Conservation (phyloP, 148 eudicot genomes). For the Rhododendron henanense region DNA sequence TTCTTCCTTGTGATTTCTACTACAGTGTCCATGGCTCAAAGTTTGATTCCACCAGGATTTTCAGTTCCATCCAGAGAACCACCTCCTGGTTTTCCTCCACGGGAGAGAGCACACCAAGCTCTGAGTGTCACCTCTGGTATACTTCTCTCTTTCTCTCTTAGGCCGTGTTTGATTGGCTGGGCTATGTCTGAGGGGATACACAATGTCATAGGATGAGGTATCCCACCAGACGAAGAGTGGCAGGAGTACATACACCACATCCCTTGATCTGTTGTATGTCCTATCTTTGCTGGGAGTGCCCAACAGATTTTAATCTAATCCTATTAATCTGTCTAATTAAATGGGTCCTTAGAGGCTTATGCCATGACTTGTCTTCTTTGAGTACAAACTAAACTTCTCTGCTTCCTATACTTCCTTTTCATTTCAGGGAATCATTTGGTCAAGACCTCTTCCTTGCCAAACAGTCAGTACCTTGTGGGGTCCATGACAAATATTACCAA, state of each 20-base stretch:
- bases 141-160: slow-evolving; percentile 9
- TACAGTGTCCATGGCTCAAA: slow-evolving; percentile 35
- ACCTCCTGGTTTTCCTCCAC: slow-evolving; percentile 46
- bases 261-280: background rate
- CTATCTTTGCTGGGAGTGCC: background rate
- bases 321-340: background rate
- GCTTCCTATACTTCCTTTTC: background rate
- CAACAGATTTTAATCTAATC: background rate
- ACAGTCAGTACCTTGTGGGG: slow-evolving; percentile 23
- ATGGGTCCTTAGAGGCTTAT: background rate
- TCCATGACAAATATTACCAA: slow-evolving; percentile 21
- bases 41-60: slow-evolving; percentile 48
- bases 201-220: background rate
- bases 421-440: slow-evolving; percentile 38
- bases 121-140: slow-evolving; percentile 35
- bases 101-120: slow-evolving; percentile 23
- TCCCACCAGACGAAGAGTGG: slow-evolving; percentile 1
- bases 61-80: slow-evolving; percentile 35
- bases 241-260: background rate
- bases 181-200: background rate
- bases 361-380: background rate
- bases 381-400: background rate
- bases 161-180: background rate
- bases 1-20: background rate
- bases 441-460: slow-evolving; percentile 28